These are phyloP conservation scores for Cercospora nicotianae DNA, from an alignment of 2,329 filamentous ascomycete genomes.

Conservation along the genomic window DNA sequence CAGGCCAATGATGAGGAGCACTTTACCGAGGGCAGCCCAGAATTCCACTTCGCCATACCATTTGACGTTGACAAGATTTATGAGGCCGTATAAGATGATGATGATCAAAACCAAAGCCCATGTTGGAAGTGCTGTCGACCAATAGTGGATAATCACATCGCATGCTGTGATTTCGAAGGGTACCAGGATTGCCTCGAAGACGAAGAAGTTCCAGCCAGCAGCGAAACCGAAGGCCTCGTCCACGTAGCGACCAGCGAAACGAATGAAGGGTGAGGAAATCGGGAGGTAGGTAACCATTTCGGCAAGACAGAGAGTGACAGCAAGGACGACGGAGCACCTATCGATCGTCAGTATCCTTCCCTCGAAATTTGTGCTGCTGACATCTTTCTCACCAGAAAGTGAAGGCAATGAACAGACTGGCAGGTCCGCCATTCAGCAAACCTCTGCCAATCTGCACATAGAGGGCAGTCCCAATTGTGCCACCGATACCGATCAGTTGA, in stretches of 20 bases:
- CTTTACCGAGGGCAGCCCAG: conserved; percentile 56
- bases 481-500: conserved; percentile 46
- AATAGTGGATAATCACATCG: conserved; percentile 63
- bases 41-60: conserved; percentile 80
- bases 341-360: neutral
- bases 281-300: conserved; percentile 78
- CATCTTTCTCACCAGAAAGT: conserved; percentile 41
- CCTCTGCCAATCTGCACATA: conserved; percentile 51
- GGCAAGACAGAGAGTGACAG: conserved; percentile 52
- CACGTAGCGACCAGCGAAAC: conserved; percentile 72
- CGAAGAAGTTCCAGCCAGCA: conserved; percentile 36
- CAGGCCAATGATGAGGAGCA: conserved; percentile 69
- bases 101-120: conserved; percentile 63
- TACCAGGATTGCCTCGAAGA: conserved; percentile 34
- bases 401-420: conserved; percentile 49
- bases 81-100: conserved; percentile 55
- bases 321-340: conserved; percentile 28
- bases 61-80: conserved; percentile 72
- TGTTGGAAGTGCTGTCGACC: conserved; percentile 50
- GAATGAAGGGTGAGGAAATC: conserved; percentile 75
- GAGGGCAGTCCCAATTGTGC: conserved; percentile 51
- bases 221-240: conserved; percentile 66
- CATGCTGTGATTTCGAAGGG: conserved; percentile 49
- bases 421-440: conserved; percentile 50
- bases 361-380: no score